These are phyloP conservation scores for Chrysanthemum lavandulifolium DNA, from an alignment of 129 eudicot genomes.

Conservation along the genomic window DNA sequence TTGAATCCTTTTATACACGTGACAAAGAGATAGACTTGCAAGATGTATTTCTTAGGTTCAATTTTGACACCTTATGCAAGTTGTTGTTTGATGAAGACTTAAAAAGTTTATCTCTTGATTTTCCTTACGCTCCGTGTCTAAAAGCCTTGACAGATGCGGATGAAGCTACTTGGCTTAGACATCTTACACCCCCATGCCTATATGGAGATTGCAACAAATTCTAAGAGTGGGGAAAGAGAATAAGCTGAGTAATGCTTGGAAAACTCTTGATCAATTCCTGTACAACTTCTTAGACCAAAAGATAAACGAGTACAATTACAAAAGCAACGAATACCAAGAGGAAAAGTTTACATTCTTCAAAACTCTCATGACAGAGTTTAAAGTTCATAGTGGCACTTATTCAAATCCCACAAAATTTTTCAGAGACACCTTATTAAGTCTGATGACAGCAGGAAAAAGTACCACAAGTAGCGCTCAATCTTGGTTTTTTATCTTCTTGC, in stretches of 20 bases:
- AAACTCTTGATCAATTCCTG: slow-evolving; percentile 31
- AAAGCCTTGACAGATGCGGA: slow-evolving; percentile 18
- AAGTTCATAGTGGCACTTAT: too few relatives aligned
- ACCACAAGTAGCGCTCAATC: slow-evolving; percentile 29
- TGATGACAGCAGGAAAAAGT: too few relatives aligned
- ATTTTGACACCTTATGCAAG: slow-evolving; percentile 38
- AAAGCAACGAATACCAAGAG: background rate
- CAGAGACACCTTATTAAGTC: slow-evolving; percentile 23
- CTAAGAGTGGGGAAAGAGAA: background rate
- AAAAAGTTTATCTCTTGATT: slow-evolving; percentile 25
- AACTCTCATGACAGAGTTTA: too few relatives aligned
- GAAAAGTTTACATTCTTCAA: too few relatives aligned
- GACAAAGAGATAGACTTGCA: slow-evolving; percentile 41
- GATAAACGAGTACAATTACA: background rate
- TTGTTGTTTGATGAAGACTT: slow-evolving; percentile 43
- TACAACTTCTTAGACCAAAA: slow-evolving; percentile 17
- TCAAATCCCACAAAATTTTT: slow-evolving; percentile 8
- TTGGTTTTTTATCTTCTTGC: slow-evolving; percentile 41
- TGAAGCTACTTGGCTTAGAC: too few relatives aligned
- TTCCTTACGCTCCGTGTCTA: slow-evolving; percentile 30
- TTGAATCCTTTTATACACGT: slow-evolving; percentile 7
- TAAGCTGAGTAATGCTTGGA: slow-evolving; percentile 29
- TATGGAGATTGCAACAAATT: too few relatives aligned
- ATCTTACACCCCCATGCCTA: too few relatives aligned
- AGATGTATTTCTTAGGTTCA: slow-evolving; percentile 46